A percentile compares a stretch with the other conserved stretches of the same genome.
These are phyloP conservation scores for Trichoderma sp. DNA, from an alignment of 2,329 filamentous ascomycete species.

Conservation along the genomic window DNA sequence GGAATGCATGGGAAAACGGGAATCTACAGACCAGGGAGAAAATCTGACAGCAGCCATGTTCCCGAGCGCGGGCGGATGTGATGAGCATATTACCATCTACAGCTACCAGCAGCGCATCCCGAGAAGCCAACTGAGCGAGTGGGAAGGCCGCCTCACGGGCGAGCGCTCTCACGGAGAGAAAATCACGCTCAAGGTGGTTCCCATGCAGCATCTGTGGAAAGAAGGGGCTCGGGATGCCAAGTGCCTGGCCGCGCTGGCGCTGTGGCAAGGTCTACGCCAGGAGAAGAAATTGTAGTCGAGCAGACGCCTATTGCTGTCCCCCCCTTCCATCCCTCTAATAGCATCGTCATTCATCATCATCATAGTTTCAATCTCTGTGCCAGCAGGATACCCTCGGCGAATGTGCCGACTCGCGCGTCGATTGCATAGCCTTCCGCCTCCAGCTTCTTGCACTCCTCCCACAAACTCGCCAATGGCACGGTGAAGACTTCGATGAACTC, in stretches of 20 bases:
- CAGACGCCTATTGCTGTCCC: neutral
- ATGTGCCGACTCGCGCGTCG: constrained; percentile 71
- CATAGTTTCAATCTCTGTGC: constrained; percentile 56
- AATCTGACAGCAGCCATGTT: constrained; percentile 49
- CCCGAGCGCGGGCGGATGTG: constrained; percentile 57
- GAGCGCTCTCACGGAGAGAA: constrained; percentile 57
- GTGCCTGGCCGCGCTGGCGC: constrained; percentile 54
- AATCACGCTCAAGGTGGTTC: constrained; percentile 59
- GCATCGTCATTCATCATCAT: neutral
- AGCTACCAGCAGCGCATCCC: constrained; percentile 52
- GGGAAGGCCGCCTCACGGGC: constrained; percentile 57
- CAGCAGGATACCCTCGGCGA: constrained; percentile 75
- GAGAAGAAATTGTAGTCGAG: constrained; percentile 41
- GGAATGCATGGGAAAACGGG: constrained; percentile 23
- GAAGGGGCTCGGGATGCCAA: constrained; percentile 58
- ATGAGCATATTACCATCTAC: constrained; percentile 59
- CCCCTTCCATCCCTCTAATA: neutral
- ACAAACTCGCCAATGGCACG: constrained; percentile 61
- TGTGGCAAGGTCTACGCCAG: constrained; percentile 55
- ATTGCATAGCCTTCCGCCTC: constrained; percentile 73
- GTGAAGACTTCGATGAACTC: constrained; percentile 81
- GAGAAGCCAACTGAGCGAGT: constrained; percentile 48
- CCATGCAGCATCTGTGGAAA: constrained; percentile 54
- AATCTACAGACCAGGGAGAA: constrained; percentile 26
- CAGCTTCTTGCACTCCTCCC: constrained; percentile 62